phyloP scores from a whole-genome alignment of 2,329 filamentous ascomycete genomes.

The Paraconiothyrium brasiliense region DNA sequence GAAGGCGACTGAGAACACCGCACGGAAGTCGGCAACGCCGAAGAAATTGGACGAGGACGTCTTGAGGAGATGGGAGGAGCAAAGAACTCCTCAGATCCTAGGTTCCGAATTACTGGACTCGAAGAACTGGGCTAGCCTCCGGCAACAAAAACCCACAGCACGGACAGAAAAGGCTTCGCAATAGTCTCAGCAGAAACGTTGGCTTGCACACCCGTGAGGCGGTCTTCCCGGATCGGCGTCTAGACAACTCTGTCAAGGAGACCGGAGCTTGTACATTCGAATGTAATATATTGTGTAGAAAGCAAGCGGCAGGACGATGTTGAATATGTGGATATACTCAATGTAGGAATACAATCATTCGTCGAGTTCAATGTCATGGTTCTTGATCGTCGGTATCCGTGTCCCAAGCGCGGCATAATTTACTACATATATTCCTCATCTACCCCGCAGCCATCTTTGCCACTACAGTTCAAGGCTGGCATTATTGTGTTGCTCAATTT shows the following conservation, averaged over 20 bases:
- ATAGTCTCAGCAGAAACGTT: not conserved
- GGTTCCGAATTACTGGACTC: not conserved
- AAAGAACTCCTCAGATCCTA: slow-evolving; percentile 31
- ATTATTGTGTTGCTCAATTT: no score
- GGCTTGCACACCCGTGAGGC: not conserved
- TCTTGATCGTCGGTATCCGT: no score
- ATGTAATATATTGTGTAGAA: slow-evolving; percentile 20
- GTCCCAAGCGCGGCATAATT: no score
- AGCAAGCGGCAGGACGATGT: not conserved
- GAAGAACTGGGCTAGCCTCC: not conserved
- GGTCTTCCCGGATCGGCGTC: not conserved
- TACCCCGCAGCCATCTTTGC: no score
- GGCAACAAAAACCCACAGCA: not conserved
- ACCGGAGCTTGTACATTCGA: slow-evolving; percentile 18
- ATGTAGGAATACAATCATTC: slow-evolving; percentile 8
- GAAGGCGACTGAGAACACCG: slow-evolving; percentile 20
- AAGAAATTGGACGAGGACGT: slow-evolving; percentile 42
- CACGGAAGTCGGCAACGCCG: slow-evolving; percentile 22
- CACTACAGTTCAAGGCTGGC: no score
- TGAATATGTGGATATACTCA: not conserved
- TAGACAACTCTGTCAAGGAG: not conserved
- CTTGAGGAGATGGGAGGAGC: slow-evolving; percentile 45
- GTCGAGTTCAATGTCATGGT: not conserved
- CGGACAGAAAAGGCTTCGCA: not conserved
- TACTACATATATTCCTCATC: no score